Base-by-base conservation (phyloP, 495 filamentous ascomycete genomes). In the Apodospora peruviana region DNA sequence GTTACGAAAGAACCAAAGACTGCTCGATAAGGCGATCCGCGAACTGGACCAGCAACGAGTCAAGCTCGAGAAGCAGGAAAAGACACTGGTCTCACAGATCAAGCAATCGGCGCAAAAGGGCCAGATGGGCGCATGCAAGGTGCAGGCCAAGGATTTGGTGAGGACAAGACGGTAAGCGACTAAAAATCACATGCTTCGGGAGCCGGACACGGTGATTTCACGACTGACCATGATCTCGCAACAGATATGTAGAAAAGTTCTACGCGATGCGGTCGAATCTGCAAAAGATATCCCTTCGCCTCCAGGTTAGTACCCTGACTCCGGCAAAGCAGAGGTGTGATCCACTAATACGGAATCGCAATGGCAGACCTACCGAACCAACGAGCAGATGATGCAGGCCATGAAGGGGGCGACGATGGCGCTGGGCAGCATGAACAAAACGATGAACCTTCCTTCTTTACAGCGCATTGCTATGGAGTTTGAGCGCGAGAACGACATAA, bases 391-490 rank as follows among this genome's bases (percentile, higher is more conserved):
- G 93, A 95, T 96, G 90, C 88, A 95, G 64, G 91, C 90, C 4
- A 98, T 97, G 93, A 97, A 96, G 63, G 93, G 94, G 43, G 94
- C 93, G 4, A 97, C 94, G 0, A 80, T 84, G 61, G 81, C 96
- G 2, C 76, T 98, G 12, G 89, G 90, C 10, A 91, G 84, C 65
- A 98, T 98, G 94, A 98, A 98, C 66, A 78, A 85, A 35, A 86
- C 86, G 43, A 97, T 98, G 93, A 97, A 97, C 64, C 81, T 98
- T 9, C 93, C 93, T 2, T 89, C 87, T 11, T 70, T 98, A 34
- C 93, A 97, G 64, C 82, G 94, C 43, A 97, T 98, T 64, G 91
- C 93, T 3, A 97, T 97, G 91, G 93, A 98, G 62, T 98, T 98
- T 56, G 94, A 98, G 73, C 84, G 87, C 54, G 94, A 98, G 72